These are phyloP conservation scores for Fimicolochytrium jonesii DNA, from an alignment of 192 early-diverging fungal genomes.

Conservation along the genomic window DNA sequence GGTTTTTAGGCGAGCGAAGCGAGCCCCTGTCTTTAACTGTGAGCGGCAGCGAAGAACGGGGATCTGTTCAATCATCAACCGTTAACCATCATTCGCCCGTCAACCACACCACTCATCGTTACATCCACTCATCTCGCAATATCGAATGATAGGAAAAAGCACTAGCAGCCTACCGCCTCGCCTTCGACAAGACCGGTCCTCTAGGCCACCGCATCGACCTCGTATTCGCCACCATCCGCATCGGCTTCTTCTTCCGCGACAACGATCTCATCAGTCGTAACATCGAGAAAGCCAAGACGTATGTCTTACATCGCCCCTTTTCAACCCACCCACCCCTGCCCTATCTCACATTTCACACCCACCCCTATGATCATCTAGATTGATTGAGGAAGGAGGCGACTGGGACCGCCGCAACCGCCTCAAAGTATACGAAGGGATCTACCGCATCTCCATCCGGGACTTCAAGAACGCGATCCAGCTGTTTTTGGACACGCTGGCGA, in stretches of 20 bases:
- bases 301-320: no score
- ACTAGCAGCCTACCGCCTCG: conserved; percentile 71
- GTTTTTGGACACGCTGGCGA: conserved; percentile 92
- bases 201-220: conserved; percentile 92
- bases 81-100: no score
- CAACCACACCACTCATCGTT: no score
- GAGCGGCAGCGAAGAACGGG: no score
- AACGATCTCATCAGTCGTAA: conserved; percentile 71
- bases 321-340: no score
- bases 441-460: conserved; percentile 89
- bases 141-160: conserved; percentile 83
- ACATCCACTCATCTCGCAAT: no score
- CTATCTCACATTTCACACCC: no score
- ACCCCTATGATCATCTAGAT: no score
- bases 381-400: conserved; percentile 98
- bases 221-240: conserved; percentile 84
- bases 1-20: no score
- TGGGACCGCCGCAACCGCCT: conserved; percentile 99
- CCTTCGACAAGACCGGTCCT: conserved; percentile 84
- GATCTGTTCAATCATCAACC: no score
- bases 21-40: no score
- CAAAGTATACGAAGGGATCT: conserved; percentile 93
- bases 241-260: conserved; percentile 92
- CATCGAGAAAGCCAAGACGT: conserved; percentile 71
- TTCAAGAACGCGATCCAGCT: conserved; percentile 88